These are phyloP conservation scores for Hypocreales sp. DNA, from an alignment of 2,329 filamentous ascomycete genomes.

Conservation along the genomic window DNA sequence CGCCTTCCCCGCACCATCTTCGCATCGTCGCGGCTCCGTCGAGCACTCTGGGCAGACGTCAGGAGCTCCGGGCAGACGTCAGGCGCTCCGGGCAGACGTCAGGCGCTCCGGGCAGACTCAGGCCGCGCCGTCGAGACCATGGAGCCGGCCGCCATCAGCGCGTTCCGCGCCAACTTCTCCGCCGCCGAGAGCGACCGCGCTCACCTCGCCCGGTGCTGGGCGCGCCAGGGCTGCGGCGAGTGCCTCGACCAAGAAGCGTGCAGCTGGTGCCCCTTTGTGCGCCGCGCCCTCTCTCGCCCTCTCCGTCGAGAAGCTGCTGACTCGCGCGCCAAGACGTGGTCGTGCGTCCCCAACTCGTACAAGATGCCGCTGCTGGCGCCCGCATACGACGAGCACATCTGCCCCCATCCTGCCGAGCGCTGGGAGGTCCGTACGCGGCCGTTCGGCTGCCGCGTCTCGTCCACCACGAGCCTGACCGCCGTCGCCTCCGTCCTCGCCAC, in stretches of 20 bases:
- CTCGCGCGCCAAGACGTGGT: slow-evolving; percentile 24
- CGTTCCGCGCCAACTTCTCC: slow-evolving; percentile 17
- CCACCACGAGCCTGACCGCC: slow-evolving; percentile 16
- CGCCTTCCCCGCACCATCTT: no score
- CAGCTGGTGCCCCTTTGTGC: slow-evolving; percentile 38
- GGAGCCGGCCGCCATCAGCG: no score
- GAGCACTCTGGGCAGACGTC: no score
- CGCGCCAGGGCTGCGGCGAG: slow-evolving; percentile 27
- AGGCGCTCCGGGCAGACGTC: no score
- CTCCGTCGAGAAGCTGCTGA: not conserved
- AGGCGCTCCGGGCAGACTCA: no score
- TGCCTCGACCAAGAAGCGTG: slow-evolving; percentile 29
- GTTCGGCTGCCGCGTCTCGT: slow-evolving; percentile 19
- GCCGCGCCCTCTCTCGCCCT: slow-evolving; percentile 6
- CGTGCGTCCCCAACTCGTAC: slow-evolving; percentile 36
- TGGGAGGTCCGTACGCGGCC: slow-evolving; percentile 22
- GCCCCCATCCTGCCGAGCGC: slow-evolving; percentile 30
- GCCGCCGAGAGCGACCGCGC: slow-evolving; percentile 13
- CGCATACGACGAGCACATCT: slow-evolving; percentile 31
- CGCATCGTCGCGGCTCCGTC: no score
- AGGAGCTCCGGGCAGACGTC: no score
- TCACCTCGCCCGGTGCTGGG: slow-evolving; percentile 35
- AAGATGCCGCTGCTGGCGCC: slow-evolving; percentile 31
- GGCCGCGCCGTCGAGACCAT: no score
- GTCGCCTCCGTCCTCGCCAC: slow-evolving; percentile 13